These are phyloP conservation scores for Euptelea pleiosperma DNA, from an alignment of 164 flowering plant genomes.

Conservation along the genomic window DNA sequence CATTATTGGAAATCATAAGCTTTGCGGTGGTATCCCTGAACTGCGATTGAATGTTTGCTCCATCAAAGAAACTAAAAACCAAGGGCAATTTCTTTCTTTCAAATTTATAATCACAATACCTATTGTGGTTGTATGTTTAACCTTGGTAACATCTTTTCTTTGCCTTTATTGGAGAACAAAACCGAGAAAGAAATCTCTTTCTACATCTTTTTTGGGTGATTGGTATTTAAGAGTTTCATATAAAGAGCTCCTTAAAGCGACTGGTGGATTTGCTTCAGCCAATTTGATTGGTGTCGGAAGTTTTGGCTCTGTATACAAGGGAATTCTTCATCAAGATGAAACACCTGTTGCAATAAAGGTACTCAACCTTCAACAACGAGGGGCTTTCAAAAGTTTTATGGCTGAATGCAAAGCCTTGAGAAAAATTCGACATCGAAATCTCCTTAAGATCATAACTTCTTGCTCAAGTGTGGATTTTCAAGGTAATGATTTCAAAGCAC, in stretches of 20 bases:
- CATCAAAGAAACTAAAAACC: not conserved
- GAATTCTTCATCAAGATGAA: not conserved
- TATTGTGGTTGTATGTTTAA: not conserved
- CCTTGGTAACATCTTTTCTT: not conserved
- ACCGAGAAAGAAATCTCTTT: not conserved
- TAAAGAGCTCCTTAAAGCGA: conserved; percentile 5
- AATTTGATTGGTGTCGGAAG: conserved; percentile 18
- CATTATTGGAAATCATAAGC: conserved; percentile 1
- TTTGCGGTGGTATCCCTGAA: conserved; percentile 7
- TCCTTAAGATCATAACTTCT: conserved; percentile 4
- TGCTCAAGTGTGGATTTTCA: conserved; percentile 11
- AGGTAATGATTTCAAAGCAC: conserved; percentile 9
- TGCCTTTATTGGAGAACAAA: not conserved
- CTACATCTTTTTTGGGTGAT: not conserved
- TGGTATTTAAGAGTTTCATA: conserved; percentile 1
- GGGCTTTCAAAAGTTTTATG: conserved; percentile 11
- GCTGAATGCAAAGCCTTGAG: conserved; percentile 5
- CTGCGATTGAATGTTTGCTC: not conserved
- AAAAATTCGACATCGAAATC: conserved; percentile 8
- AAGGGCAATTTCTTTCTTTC: not conserved
- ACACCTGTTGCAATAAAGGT: conserved; percentile 9
- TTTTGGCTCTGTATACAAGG: conserved; percentile 14
- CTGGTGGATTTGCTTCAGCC: conserved; percentile 3
- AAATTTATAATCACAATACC: not conserved
- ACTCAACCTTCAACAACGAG: conserved; percentile 4